Evolutionary conservation across 192 early-diverging fungal species (phyloP), one percentile per base, ranked within the genome.

Genomic region (Coemansia sp.): DNA sequence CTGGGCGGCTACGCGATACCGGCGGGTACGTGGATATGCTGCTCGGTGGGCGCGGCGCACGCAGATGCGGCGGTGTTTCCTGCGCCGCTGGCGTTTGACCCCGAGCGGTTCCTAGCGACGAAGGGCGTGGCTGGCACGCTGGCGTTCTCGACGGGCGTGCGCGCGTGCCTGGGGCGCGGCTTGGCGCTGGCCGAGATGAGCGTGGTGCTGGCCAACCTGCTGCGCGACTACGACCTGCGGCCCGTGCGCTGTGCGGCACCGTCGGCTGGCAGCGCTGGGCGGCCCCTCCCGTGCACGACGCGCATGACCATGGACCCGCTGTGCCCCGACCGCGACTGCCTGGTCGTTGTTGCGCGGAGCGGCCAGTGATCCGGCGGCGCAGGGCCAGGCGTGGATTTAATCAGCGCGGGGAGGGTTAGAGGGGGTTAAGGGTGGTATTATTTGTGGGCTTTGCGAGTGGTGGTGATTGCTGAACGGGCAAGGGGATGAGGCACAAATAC

Each of bases 181-280:
- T 45, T 81, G 60, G 80, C 80, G 7, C 46, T 69, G 5, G 44
- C 77, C 5, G 78, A 80, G 46, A 65, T 81, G 78, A 46, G 67
- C 24, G 28, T 79, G 0, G 63, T 77, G 17, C 39, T 81, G 41
- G 49, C 60, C 15, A 68, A 67, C 44, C 32, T 81, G 18, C 49
- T 81, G 9, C 55, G 55, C 5, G 27, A 50, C 43, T 78, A 62
- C 24, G 43, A 72, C 27, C 15, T 77, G 14, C 7, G 29, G 2
- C 25, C 60, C 9, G 47, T 54, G 11, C 13, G 4, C 15, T 26
- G 5, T 14, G 30, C 5, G 26, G n/a, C 13, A 11, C 26, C 20
- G 27, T 35, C 2, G 46, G 10, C 6, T 9, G 25, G 14, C 6
- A 63, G 59, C 13, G 14, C 35, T 0, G 35, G 59, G 20, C 58